Percentiles rank a stretch among this genome's conserved stretches.
These are phyloP conservation scores for Dendrothele bispora DNA, from an alignment of 768 basidiomycete species.

Conservation along the genomic window DNA sequence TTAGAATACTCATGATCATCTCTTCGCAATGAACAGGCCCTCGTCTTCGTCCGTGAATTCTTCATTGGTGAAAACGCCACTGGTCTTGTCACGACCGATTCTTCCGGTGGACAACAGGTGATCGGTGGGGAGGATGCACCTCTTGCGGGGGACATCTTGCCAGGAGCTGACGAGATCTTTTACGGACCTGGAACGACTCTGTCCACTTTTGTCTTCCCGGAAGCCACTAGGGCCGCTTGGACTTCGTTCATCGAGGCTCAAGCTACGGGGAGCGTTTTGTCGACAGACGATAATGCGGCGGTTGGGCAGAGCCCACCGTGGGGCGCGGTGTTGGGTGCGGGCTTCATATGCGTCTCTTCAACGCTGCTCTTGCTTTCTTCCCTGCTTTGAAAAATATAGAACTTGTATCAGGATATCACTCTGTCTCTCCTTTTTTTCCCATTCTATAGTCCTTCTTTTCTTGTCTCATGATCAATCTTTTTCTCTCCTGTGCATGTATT, in stretches of 20 bases:
- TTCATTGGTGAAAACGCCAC: conserved; percentile 61
- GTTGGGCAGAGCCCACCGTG: too few relatives aligned
- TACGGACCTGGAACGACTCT: conserved; percentile 41
- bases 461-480: too few relatives aligned
- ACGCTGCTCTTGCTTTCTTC: too few relatives aligned
- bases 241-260: conserved; percentile 45
- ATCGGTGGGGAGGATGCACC: conserved; percentile 45
- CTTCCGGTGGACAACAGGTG: conserved; percentile 20
- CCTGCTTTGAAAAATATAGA: too few relatives aligned
- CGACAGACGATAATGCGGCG: too few relatives aligned
- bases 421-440: too few relatives aligned
- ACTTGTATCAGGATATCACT: too few relatives aligned
- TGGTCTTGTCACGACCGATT: conserved; percentile 48
- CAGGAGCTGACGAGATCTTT: conserved; percentile 41
- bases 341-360: too few relatives aligned
- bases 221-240: conserved; percentile 59
- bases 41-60: conserved; percentile 64
- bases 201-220: conserved; percentile 56
- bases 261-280: conserved; percentile 15
- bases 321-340: too few relatives aligned
- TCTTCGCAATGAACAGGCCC: conserved; percentile 42
- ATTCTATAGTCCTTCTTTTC: too few relatives aligned
- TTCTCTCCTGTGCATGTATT: too few relatives aligned
- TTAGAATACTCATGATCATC: neutral
- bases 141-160: conserved; percentile 33